These are phyloP conservation scores for Termitomyces sp. DNA, from an alignment of 768 basidiomycete genomes.

Conservation along the genomic window DNA sequence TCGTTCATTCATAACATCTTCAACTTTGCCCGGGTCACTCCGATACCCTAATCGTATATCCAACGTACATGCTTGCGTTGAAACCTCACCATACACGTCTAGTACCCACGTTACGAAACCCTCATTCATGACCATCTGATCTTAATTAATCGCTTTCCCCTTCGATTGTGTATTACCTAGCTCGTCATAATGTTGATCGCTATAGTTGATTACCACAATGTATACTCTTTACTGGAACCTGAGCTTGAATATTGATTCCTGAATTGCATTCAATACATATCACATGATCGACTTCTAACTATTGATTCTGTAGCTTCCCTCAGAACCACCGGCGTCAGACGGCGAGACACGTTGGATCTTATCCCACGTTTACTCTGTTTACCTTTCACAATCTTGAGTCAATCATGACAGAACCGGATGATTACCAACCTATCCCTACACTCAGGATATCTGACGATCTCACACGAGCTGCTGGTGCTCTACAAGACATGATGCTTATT, in stretches of 20 bases:
- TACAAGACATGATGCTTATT: constrained; percentile 42
- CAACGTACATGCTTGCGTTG: constrained; percentile 11
- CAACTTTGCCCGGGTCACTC: background rate
- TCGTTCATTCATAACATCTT: constrained; percentile 9
- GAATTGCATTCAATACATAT: background rate
- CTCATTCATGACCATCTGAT: constrained; percentile 18
- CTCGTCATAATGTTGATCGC: constrained; percentile 21
- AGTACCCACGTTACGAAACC: constrained; percentile 17
- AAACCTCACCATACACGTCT: constrained; percentile 7
- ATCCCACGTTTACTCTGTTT: constrained; percentile 7
- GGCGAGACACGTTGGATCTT: constrained; percentile 14
- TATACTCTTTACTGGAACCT: background rate
- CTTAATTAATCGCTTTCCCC: constrained; percentile 14
- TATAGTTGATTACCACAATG: constrained; percentile 8
- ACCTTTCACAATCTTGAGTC: constrained; percentile 1
- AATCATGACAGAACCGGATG: constrained; percentile 19
- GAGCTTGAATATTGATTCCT: background rate
- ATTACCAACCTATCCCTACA: constrained; percentile 21
- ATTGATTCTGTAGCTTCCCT: background rate
- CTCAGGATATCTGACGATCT: constrained; percentile 38
- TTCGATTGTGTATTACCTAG: constrained; percentile 25
- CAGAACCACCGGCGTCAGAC: background rate
- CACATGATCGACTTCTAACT: constrained; percentile 10
- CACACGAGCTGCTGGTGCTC: constrained; percentile 42
- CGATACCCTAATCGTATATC: constrained; percentile 18